Evolutionary conservation across 176 grass and related monocot species (phyloP).

Genomic region (Eremochloa ophiuroides): DNA sequence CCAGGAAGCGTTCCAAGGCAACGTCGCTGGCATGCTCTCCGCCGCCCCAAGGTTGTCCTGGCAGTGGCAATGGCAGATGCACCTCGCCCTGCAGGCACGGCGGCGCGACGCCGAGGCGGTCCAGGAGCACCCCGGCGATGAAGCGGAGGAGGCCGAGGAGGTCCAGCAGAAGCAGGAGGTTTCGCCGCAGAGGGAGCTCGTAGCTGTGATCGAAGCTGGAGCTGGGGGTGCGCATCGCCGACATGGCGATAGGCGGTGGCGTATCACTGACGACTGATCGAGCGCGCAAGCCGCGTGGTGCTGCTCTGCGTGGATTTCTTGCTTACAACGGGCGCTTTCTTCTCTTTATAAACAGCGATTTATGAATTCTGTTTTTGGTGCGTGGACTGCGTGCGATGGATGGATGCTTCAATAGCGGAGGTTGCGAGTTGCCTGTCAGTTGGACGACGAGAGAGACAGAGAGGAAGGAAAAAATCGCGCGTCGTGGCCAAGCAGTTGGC

Average conservation of each 20-base stretch:
- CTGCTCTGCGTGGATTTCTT: background rate
- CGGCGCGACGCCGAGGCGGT: slow-evolving; percentile 32
- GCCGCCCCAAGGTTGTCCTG: background rate
- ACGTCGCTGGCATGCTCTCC: background rate
- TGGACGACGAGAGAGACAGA: background rate
- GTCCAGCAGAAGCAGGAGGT: slow-evolving; percentile 11
- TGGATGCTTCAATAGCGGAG: background rate
- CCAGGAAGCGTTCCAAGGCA: slow-evolving; percentile 23
- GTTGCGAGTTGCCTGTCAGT: background rate
- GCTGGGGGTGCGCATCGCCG: background rate
- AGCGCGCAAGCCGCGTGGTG: background rate
- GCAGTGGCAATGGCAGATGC: slow-evolving; percentile 24
- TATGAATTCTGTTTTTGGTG: background rate
- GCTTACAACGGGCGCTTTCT: too few relatives aligned
- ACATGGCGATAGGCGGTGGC: background rate
- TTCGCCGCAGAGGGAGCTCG: slow-evolving; percentile 1
- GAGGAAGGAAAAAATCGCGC: background rate
- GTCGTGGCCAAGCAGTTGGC: background rate
- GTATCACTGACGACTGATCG: background rate
- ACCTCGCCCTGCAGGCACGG: background rate
- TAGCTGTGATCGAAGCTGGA: slow-evolving; percentile 1
- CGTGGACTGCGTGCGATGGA: background rate
- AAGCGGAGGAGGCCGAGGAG: slow-evolving; percentile 33
- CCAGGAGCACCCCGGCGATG: slow-evolving; percentile 21
- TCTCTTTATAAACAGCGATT: slow-evolving; percentile 18